phyloP scores from a whole-genome alignment of 768 basidiomycete species.

The Macrolepiota fuliginosa region DNA sequence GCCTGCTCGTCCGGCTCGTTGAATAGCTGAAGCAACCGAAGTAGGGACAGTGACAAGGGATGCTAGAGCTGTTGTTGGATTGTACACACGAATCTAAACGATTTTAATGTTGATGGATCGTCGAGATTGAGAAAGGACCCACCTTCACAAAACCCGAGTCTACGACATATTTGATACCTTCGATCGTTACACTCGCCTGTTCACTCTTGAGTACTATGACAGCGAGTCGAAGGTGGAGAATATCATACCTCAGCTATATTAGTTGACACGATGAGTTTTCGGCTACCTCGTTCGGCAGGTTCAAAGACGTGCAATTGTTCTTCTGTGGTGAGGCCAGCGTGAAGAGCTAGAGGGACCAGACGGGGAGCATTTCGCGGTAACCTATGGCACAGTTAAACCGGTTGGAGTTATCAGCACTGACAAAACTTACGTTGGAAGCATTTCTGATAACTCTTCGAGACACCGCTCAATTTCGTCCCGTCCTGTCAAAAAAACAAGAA shows the following conservation, averaged over 20 bases:
- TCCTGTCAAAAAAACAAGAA: conserved; percentile 92
- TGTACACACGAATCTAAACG: conserved; percentile 81
- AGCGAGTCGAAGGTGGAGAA: neutral
- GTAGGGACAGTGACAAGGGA: conserved; percentile 81
- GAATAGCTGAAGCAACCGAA: conserved; percentile 86
- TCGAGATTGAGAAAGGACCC: neutral
- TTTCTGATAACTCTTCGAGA: conserved; percentile 75
- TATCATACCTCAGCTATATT: conserved; percentile 87
- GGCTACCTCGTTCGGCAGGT: conserved; percentile 63
- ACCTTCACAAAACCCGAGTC: conserved; percentile 97
- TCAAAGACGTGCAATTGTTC: conserved; percentile 90
- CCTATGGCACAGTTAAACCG: conserved; percentile 26
- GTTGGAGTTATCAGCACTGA: neutral
- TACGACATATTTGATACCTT: conserved; percentile 90
- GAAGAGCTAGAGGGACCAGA: conserved; percentile 71
- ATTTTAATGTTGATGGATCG: neutral
- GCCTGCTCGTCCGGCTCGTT: conserved; percentile 93
- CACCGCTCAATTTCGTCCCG: conserved; percentile 95
- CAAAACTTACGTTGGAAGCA: conserved; percentile 60
- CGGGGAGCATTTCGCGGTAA: conserved; percentile 53
- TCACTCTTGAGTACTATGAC: neutral
- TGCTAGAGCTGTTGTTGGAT: conserved; percentile 82
- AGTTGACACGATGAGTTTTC: conserved; percentile 91
- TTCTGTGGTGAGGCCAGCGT: conserved; percentile 84
- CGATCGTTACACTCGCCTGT: conserved; percentile 94